These are phyloP conservation scores for Neurospora sp. DNA, from an alignment of 495 filamentous ascomycete genomes.

Conservation along the genomic window DNA sequence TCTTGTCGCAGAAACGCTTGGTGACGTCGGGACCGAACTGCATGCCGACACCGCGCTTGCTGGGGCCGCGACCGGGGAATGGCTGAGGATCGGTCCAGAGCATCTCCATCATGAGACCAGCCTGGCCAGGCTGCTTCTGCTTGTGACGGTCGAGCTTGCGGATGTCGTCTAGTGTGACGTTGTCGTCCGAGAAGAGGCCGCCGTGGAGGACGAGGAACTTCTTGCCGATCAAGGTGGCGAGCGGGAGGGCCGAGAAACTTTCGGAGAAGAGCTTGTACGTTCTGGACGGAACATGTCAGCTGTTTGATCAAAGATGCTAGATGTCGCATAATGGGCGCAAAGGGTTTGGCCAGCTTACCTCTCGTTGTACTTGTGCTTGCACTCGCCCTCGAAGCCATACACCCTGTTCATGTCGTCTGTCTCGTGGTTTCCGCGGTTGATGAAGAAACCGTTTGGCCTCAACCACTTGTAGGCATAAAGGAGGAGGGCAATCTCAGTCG, in stretches of 20 bases:
- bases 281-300: conserved; percentile 19
- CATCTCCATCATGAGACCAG: conserved; percentile 99
- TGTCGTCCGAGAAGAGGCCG: conserved; percentile 96
- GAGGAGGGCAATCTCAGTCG: conserved; percentile 85
- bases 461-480: conserved; percentile 98
- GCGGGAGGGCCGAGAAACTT: conserved; percentile 87
- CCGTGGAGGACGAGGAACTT: conserved; percentile 94
- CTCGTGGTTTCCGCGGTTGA: conserved; percentile 98
- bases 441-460: conserved; percentile 75
- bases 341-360: conserved; percentile 26
- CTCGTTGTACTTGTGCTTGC: conserved; percentile 95
- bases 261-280: conserved; percentile 98
- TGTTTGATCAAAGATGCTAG: not conserved
- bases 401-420: conserved; percentile 99
- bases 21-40: conserved; percentile 97
- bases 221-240: conserved; percentile 84
- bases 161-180: conserved; percentile 83
- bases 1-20: conserved; percentile 92
- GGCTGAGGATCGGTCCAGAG: conserved; percentile 96
- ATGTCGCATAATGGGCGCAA: not conserved
- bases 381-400: conserved; percentile 97
- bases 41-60: conserved; percentile 92
- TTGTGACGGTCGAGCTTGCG: conserved; percentile 83
- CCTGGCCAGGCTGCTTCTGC: conserved; percentile 91
- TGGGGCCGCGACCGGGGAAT: conserved; percentile 76